Evolutionary conservation across 2,329 filamentous ascomycete genomes (phyloP).

Genomic region (Hypoxylon sp.): DNA sequence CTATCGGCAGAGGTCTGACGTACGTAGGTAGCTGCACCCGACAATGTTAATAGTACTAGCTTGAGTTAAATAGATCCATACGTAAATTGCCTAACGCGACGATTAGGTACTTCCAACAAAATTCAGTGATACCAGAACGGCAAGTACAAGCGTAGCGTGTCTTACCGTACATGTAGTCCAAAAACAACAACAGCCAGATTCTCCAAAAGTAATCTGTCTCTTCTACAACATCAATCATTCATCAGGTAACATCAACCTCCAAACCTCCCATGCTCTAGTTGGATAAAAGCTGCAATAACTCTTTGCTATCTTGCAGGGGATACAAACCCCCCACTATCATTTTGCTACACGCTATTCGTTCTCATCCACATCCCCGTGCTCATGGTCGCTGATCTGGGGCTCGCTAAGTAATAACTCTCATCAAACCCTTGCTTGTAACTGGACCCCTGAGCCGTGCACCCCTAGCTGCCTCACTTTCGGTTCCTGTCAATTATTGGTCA

Average conservation of each 20-base stretch:
- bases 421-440: conserved; percentile 46
- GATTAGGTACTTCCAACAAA: conserved; percentile 17
- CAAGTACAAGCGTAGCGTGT: conserved; percentile 13
- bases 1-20: conserved; percentile 30
- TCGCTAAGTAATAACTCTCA: conserved; percentile 37
- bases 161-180: background rate
- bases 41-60: conserved; percentile 30
- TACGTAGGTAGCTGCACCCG: conserved; percentile 16
- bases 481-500: conserved; percentile 41
- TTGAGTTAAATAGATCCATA: conserved; percentile 12
- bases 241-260: conserved; percentile 36
- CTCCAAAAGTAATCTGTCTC: conserved; percentile 5
- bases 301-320: conserved; percentile 32
- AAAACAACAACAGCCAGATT: conserved; percentile 11
- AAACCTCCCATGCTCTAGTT: conserved; percentile 30
- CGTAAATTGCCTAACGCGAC: conserved; percentile 12
- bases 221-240: conserved; percentile 35
- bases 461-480: conserved; percentile 39
- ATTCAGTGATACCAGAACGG: conserved; percentile 6
- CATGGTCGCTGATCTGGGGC: conserved; percentile 18
- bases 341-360: conserved; percentile 39
- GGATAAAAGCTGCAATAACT: conserved; percentile 30
- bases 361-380: conserved; percentile 40
- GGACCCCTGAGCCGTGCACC: conserved; percentile 45
- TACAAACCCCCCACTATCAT: conserved; percentile 36